These are phyloP conservation scores for Earliella scabrosa DNA, from an alignment of 1,284 basidiomycete species.

Conservation along the genomic window DNA sequence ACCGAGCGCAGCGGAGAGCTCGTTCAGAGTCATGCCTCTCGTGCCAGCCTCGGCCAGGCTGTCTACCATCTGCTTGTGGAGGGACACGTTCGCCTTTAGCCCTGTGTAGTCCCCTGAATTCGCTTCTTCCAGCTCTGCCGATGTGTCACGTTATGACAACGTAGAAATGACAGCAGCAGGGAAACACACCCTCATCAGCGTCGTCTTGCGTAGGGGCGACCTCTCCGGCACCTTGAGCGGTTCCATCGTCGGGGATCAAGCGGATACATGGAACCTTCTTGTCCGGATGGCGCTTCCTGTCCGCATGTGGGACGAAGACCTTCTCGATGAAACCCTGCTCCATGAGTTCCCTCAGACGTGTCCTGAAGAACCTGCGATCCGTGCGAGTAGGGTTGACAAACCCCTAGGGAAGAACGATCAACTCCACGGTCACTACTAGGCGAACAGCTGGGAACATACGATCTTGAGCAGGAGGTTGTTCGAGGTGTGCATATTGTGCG, in stretches of 20 bases:
- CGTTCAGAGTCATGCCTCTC: conserved; percentile 71
- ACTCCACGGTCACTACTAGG: background rate
- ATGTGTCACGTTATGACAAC: background rate
- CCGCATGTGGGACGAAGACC: conserved; percentile 63
- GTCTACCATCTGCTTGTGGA: conserved; percentile 78
- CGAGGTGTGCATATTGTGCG: conserved; percentile 67
- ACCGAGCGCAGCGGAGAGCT: conserved; percentile 64
- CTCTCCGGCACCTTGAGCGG: conserved; percentile 37
- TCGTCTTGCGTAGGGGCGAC: conserved; percentile 14
- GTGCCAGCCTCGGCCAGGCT: conserved; percentile 68
- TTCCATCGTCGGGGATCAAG: conserved; percentile 48
- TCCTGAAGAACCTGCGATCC: conserved; percentile 78
- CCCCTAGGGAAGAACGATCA: conserved; percentile 52
- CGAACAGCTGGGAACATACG: conserved; percentile 46
- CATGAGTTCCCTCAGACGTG: conserved; percentile 70
- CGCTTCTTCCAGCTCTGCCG: conserved; percentile 9
- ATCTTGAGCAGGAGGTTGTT: conserved; percentile 73
- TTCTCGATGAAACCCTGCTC: conserved; percentile 74
- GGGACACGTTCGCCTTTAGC: conserved; percentile 62
- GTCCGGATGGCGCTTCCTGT: conserved; percentile 44
- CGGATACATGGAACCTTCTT: conserved; percentile 65
- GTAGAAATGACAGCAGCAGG: background rate
- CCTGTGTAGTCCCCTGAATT: conserved; percentile 30
- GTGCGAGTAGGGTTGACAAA: conserved; percentile 72
- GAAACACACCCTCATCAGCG: conserved; percentile 18